These are phyloP conservation scores for Suillus cothurnatus DNA, from an alignment of 768 basidiomycete species.

Conservation along the genomic window DNA sequence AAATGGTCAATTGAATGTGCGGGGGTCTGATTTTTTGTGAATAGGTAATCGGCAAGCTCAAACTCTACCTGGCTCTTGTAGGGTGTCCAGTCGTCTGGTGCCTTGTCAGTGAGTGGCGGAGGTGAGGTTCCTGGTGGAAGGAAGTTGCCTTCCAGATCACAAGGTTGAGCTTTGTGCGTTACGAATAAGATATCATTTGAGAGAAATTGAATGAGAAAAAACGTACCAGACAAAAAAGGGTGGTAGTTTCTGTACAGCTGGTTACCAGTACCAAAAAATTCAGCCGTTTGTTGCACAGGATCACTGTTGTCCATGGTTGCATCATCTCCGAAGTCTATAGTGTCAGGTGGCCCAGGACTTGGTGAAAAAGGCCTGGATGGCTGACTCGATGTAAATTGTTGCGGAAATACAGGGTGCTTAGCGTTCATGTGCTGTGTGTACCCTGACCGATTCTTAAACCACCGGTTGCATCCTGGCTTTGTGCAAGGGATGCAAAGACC, in stretches of 20 bases:
- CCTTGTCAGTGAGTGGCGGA: background rate
- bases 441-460: conserved; percentile 5
- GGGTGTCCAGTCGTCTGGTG: conserved; percentile 16
- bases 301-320: background rate
- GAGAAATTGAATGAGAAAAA: background rate
- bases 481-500: background rate
- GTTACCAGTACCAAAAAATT: conserved; percentile 5
- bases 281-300: background rate
- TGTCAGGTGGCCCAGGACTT: background rate
- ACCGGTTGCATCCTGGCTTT: background rate
- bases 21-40: conserved; percentile 21
- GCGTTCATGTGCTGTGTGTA: background rate
- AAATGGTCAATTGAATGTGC: conserved; percentile 18
- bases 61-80: conserved; percentile 18
- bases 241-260: conserved; percentile 10
- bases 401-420: background rate
- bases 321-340: background rate
- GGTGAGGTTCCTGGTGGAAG: conserved; percentile 14
- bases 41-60: conserved; percentile 25
- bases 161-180: conserved; percentile 5
- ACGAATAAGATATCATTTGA: background rate
- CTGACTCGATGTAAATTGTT: no score
- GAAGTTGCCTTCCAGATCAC: conserved; percentile 10
- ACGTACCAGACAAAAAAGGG: conserved; percentile 6
- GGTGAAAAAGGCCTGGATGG: background rate